Evolutionary conservation across 495 filamentous ascomycete species (phyloP).

Genomic region (Daldinia childiae): DNA sequence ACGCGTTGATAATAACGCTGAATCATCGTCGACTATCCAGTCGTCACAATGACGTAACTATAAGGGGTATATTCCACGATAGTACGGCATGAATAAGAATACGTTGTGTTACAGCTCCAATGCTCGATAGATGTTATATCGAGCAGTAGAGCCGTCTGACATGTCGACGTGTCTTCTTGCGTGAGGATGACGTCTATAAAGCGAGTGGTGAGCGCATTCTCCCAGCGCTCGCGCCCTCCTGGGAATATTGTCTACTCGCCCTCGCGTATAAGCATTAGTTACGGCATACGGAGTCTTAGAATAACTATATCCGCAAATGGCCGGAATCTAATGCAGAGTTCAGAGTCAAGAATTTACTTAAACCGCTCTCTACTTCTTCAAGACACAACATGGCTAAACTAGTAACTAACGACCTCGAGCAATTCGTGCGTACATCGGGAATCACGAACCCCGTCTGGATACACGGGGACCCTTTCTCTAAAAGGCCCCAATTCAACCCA

Average conservation of each 20-base stretch:
- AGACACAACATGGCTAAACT: constrained; percentile 9
- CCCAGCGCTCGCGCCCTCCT: constrained; percentile 4
- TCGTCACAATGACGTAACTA: constrained; percentile 26
- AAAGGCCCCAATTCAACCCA: constrained; percentile 56
- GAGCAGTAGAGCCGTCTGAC: no score
- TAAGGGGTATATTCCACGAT: constrained; percentile 8
- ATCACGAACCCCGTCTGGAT: constrained; percentile 62
- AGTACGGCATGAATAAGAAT: constrained; percentile 18
- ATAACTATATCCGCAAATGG: neutral
- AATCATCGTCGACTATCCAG: constrained; percentile 16
- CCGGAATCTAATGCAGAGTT: neutral
- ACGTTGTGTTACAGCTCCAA: neutral
- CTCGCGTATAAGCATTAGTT: neutral
- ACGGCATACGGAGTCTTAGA: neutral
- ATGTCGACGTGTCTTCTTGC: constrained; percentile 9
- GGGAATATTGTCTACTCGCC: neutral
- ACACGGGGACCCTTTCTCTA: constrained; percentile 58
- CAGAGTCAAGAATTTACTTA: neutral
- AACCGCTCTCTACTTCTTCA: neutral
- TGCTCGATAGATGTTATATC: no score
- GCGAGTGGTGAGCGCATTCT: constrained; percentile 29
- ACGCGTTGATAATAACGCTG: constrained; percentile 21
- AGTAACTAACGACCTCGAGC: constrained; percentile 28
- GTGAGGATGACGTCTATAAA: constrained; percentile 27
- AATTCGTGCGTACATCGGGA: constrained; percentile 61